phyloP scores from a whole-genome alignment of 2,329 filamentous ascomycete species.

The Penicillium sp. region DNA sequence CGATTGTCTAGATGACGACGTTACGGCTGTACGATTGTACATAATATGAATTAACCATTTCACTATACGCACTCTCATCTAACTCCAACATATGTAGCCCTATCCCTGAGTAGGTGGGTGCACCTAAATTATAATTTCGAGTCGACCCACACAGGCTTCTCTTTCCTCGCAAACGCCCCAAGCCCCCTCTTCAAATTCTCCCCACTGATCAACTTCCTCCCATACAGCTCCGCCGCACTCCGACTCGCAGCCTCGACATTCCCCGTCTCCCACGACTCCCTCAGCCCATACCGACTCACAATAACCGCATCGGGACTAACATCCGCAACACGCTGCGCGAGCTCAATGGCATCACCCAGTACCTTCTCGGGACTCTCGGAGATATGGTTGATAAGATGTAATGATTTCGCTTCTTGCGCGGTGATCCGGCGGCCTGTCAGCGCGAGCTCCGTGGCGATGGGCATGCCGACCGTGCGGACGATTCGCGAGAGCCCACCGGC shows the following conservation, averaged over 20 bases:
- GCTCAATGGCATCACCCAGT: constrained; percentile 71
- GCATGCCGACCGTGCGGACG: constrained; percentile 68
- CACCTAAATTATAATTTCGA: constrained; percentile 18
- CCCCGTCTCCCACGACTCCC: constrained; percentile 71
- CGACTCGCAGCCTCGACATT: constrained; percentile 69
- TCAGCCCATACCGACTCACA: constrained; percentile 69
- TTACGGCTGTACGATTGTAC: constrained; percentile 22
- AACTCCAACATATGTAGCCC: too few relatives aligned
- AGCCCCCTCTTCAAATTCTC: constrained; percentile 89
- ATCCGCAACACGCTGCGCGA: constrained; percentile 63
- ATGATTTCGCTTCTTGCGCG: constrained; percentile 63
- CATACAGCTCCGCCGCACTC: constrained; percentile 87
- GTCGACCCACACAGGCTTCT: constrained; percentile 77
- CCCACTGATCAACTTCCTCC: constrained; percentile 80
- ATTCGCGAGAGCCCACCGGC: constrained; percentile 73
- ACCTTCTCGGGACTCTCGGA: constrained; percentile 72
- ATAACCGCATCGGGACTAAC: constrained; percentile 73
- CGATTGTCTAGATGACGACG: constrained; percentile 28
- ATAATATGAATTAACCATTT: constrained; percentile 2
- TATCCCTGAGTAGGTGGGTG: too few relatives aligned
- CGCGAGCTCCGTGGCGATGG: constrained; percentile 73
- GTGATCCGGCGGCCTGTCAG: constrained; percentile 65
- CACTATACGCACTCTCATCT: background rate
- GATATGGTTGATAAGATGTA: constrained; percentile 71
- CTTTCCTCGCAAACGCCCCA: constrained; percentile 69